Percentiles rank a stretch among this genome's conserved stretches.
Conservation (phyloP, 805 yeast species). For the Candida silvatica region DNA sequence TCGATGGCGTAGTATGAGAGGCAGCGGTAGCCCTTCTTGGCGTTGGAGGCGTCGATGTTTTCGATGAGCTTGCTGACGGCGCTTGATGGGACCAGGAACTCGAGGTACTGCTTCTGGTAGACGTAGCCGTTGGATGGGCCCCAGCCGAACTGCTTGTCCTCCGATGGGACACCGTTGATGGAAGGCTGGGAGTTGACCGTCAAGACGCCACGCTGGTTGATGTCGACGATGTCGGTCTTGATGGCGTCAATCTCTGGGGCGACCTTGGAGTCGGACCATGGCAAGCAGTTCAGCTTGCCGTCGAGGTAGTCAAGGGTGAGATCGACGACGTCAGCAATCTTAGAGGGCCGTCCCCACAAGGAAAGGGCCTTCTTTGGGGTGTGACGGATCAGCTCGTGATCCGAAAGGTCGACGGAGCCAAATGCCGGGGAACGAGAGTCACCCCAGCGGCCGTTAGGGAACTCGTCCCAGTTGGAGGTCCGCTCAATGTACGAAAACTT, state of each 20-base stretch:
- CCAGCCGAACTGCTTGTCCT: constrained; percentile 78
- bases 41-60: constrained; percentile 38
- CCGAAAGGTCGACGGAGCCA: constrained; percentile 80
- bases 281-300: constrained; percentile 67
- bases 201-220: constrained; percentile 61
- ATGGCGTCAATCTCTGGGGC: constrained; percentile 67
- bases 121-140: constrained; percentile 92
- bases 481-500: constrained; percentile 83
- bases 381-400: constrained; percentile 74
- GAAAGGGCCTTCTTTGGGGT: constrained; percentile 71
- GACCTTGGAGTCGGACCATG: constrained; percentile 94
- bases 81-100: constrained; percentile 64
- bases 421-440: constrained; percentile 96
- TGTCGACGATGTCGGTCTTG: constrained; percentile 44
- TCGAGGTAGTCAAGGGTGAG: constrained; percentile 62
- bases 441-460: constrained; percentile 99
- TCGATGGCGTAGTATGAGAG: constrained; percentile 75
- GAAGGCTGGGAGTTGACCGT: constrained; percentile 95
- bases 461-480: constrained; percentile 95
- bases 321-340: constrained; percentile 47
- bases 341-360: constrained; percentile 80
- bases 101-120: constrained; percentile 90
- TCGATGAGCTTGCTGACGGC: constrained; percentile 28
- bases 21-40: constrained; percentile 32
- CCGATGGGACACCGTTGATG: constrained; percentile 68